Base-by-base conservation (phyloP, 768 basidiomycete genomes). In the Rhizopogon vulgaris region DNA sequence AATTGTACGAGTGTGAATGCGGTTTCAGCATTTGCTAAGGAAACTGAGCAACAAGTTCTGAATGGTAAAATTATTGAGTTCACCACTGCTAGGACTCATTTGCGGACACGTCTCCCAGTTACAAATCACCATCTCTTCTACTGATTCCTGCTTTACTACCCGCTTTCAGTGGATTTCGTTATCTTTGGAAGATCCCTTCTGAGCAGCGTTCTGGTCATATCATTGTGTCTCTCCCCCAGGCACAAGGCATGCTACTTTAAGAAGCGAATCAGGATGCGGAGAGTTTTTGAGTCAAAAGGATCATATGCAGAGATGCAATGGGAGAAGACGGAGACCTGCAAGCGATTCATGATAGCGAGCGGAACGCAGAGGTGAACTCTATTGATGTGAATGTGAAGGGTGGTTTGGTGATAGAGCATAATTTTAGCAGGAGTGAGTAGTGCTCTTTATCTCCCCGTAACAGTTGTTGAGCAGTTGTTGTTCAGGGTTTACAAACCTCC, bases 291-390 rank as follows among this genome's bases (percentile, higher is more conserved):
- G 76, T 76, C 24, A 87, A 84, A 54, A 78, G 92, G 41, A 90
- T 81, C 56, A 91, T 96, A 92, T 62, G 90, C 90, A 17, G 92
- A 97, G 72, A 95, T 93, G 4, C 80, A 79, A 55, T 75, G 86
- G 43, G 84, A 93, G 67, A 82, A 82, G 61, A 65, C 68, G 57
- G 81, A 83, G 47, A 69, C 94, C 61, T 94, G 48, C 73, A 81
- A 46, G 80, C 83, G 6, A 77, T 96, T 38, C 73, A 80, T 34
- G 66, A 73, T 4, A 85, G 84, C 54, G 82, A 86, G 63, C 86
- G 93, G 82, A 91, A 91, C 55, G 61, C 67, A 11, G 90, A 94
- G 67, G 85, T 81, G 74, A 80, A 93, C 61, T 91, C 93, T 6
- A 52, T 87, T 2, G 73, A 78, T 6, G 71, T 87, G 32, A 67